Percentiles rank a stretch among this genome's conserved stretches.
phyloP scores from a whole-genome alignment of 2,329 filamentous ascomycete genomes.

The Trichoderma afroharzianum region DNA sequence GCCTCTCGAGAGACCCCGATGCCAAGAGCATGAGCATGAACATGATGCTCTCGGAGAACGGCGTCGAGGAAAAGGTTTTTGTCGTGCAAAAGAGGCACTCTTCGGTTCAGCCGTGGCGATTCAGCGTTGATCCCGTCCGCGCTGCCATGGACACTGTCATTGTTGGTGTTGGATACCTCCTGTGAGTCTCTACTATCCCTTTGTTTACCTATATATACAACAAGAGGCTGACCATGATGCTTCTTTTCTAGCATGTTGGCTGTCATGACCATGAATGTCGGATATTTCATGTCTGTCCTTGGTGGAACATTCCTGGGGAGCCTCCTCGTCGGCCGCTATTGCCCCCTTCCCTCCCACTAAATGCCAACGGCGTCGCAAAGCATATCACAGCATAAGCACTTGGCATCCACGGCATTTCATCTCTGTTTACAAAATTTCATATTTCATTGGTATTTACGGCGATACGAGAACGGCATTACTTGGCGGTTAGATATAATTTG shows the following conservation, averaged over 20 bases:
- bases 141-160: slow-evolving; percentile 68
- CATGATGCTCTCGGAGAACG: slow-evolving; percentile 68
- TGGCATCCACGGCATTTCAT: not conserved
- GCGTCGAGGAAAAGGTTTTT: slow-evolving; percentile 74
- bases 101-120: slow-evolving; percentile 67
- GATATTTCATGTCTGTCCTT: slow-evolving; percentile 78
- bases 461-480: not conserved
- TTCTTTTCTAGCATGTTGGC: slow-evolving; percentile 73
- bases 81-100: slow-evolving; percentile 60
- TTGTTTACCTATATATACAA: not conserved
- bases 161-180: slow-evolving; percentile 75
- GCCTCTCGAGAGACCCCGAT: slow-evolving; percentile 55
- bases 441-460: not conserved
- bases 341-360: slow-evolving; percentile 46
- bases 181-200: slow-evolving; percentile 57
- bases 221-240: not conserved
- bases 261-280: slow-evolving; percentile 85
- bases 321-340: slow-evolving; percentile 71
- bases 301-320: slow-evolving; percentile 83
- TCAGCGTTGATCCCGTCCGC: slow-evolving; percentile 73
- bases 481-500: not conserved
- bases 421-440: not conserved
- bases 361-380: not conserved
- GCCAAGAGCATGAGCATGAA: slow-evolving; percentile 62
- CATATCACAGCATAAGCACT: not conserved